Conservation (phyloP, 2,329 filamentous ascomycete genomes). For the Alternaria sp. region DNA sequence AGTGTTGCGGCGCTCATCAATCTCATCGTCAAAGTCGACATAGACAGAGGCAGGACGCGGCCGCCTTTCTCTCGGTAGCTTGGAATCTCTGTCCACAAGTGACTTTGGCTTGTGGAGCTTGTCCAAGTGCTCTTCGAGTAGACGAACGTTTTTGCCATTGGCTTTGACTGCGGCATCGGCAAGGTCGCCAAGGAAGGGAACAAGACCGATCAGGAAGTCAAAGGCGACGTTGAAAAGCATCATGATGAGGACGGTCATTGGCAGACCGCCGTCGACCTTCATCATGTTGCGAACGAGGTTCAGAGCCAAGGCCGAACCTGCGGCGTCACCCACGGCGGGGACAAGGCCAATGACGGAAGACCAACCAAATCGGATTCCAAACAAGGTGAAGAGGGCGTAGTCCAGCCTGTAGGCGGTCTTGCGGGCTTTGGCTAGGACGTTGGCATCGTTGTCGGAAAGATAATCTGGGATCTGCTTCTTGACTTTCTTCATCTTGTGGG, state of each 20-base stretch:
- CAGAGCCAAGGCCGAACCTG: slow-evolving; percentile 59
- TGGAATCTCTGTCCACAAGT: slow-evolving; percentile 27
- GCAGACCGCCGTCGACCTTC: slow-evolving; percentile 79
- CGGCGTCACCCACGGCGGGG: slow-evolving; percentile 69
- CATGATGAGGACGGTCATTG: slow-evolving; percentile 63
- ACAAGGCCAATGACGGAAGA: slow-evolving; percentile 83
- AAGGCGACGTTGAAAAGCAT: slow-evolving; percentile 84
- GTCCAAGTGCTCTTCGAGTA: slow-evolving; percentile 73
- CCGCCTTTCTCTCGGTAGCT: slow-evolving; percentile 32
- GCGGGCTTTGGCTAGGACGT: slow-evolving; percentile 86
- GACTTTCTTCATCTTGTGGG: slow-evolving; percentile 80
- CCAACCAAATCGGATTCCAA: slow-evolving; percentile 89
- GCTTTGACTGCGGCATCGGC: slow-evolving; percentile 76
- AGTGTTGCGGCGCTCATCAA: slow-evolving; percentile 36
- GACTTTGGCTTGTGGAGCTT: slow-evolving; percentile 66
- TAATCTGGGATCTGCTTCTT: slow-evolving; percentile 86
- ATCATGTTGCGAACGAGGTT: slow-evolving; percentile 77
- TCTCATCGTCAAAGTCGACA: slow-evolving; percentile 55
- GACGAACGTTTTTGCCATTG: slow-evolving; percentile 77
- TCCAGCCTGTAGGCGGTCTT: slow-evolving; percentile 86
- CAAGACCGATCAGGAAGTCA: slow-evolving; percentile 76
- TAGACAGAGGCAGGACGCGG: slow-evolving; percentile 57
- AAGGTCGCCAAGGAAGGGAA: slow-evolving; percentile 80
- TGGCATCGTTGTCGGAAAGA: slow-evolving; percentile 81
- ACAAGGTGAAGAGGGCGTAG: slow-evolving; percentile 80